Evolutionary conservation across 352 stramenopile species (phyloP).

Genomic region (Phytophthora ramorum): DNA sequence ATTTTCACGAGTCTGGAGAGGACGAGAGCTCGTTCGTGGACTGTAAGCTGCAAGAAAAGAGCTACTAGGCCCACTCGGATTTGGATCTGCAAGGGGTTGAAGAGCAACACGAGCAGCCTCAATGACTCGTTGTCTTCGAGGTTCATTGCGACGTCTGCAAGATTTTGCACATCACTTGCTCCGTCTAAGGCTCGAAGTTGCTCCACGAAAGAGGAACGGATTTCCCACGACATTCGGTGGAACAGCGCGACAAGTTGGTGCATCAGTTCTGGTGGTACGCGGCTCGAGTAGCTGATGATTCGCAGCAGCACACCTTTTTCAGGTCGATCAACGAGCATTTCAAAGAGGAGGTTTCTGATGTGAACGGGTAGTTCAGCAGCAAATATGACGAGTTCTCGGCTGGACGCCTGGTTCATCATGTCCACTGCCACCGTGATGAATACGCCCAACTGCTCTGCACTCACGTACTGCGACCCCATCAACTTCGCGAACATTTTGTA

Average conservation of each 20-base stretch:
- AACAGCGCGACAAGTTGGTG: constrained; percentile 55
- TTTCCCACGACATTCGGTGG: constrained; percentile 56
- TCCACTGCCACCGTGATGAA: constrained; percentile 62
- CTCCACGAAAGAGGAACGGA: constrained; percentile 64
- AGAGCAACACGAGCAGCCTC: constrained; percentile 45
- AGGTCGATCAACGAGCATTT: constrained; percentile 43
- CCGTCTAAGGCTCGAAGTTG: constrained; percentile 63
- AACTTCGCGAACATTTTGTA: constrained; percentile 64
- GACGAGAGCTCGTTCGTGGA: constrained; percentile 29
- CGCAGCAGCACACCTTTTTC: constrained; percentile 68
- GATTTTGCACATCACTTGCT: constrained; percentile 38
- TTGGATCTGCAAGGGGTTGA: constrained; percentile 47
- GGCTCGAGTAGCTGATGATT: constrained; percentile 61
- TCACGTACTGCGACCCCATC: constrained; percentile 59
- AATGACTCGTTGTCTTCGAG: constrained; percentile 47
- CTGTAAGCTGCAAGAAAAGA: constrained; percentile 41
- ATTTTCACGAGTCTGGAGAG: constrained; percentile 46
- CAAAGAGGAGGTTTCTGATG: constrained; percentile 58
- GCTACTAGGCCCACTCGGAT: constrained; percentile 45
- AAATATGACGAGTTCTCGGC: constrained; percentile 69
- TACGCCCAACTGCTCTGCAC: constrained; percentile 37
- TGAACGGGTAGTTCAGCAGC: constrained; percentile 48
- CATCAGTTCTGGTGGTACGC: constrained; percentile 45
- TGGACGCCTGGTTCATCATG: constrained; percentile 80
- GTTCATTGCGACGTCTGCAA: constrained; percentile 42